Conservation (phyloP, 1,139 yeast species). For the Suhomyces panamericanus region DNA sequence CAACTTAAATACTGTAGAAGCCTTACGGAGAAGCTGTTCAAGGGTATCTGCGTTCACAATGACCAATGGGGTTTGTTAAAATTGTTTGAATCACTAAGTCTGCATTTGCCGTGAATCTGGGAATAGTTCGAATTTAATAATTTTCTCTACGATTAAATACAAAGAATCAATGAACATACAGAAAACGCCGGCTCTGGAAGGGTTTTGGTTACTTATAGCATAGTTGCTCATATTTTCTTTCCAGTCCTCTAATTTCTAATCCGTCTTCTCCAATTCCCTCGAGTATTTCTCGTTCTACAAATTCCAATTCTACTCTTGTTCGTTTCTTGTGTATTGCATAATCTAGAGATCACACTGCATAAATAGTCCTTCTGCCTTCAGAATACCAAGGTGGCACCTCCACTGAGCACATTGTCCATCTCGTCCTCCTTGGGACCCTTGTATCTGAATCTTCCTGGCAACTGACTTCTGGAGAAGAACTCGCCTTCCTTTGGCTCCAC, state of each 20-base stretch:
- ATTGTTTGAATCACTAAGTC: too few species aligned
- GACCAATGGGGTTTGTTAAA: too few species aligned
- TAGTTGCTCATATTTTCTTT: too few species aligned
- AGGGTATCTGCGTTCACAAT: neutral
- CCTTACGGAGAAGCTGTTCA: neutral
- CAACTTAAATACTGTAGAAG: too few species aligned
- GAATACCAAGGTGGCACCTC: slow-evolving; percentile 66
- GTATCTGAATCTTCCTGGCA: slow-evolving; percentile 73
- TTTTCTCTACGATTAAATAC: too few species aligned
- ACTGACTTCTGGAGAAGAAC: slow-evolving; percentile 58
- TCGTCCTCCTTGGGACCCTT: slow-evolving; percentile 62
- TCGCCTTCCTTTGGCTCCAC: slow-evolving; percentile 49
- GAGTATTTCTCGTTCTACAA: neutral
- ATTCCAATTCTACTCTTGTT: neutral
- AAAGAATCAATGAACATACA: too few species aligned
- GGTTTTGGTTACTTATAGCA: too few species aligned
- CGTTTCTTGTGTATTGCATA: neutral
- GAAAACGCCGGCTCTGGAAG: too few species aligned
- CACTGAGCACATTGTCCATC: slow-evolving; percentile 68
- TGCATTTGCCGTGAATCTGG: too few species aligned
- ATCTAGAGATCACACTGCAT: neutral
- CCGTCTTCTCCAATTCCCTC: too few species aligned
- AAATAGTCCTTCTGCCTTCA: slow-evolving; percentile 14
- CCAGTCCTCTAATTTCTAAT: too few species aligned
- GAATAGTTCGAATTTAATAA: too few species aligned